Percentiles rank a stretch among this genome's conserved stretches.
Evolutionary conservation across 257 asterid genomes (phyloP).

Genomic region (Forsythia suspensa): DNA sequence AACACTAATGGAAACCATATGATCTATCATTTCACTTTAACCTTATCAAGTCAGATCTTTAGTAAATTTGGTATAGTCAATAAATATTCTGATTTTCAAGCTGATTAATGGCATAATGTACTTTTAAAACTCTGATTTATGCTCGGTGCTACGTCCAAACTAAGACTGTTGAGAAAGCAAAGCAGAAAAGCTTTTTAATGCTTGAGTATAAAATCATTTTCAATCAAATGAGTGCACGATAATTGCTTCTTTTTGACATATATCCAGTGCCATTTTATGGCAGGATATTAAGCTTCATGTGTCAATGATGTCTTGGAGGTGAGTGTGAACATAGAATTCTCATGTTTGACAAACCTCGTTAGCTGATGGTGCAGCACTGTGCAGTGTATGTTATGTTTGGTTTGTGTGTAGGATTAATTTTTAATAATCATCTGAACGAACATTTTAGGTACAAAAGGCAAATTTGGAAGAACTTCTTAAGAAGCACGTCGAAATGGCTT

Average conservation of each 20-base stretch:
- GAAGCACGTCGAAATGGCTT: slow-evolving; percentile 98
- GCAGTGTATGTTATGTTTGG: neutral
- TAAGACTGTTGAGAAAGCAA: neutral
- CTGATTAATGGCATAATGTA: neutral
- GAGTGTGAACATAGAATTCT: neutral
- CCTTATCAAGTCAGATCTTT: neutral
- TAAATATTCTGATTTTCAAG: neutral
- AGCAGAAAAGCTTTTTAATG: neutral
- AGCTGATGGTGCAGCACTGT: neutral
- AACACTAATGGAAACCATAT: neutral
- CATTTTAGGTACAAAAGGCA: slow-evolving; percentile 80
- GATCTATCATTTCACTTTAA: neutral
- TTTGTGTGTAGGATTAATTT: neutral
- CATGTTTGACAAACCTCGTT: neutral
- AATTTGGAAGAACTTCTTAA: slow-evolving; percentile 91
- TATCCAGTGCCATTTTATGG: neutral
- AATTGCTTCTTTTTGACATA: neutral
- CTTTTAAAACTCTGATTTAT: neutral
- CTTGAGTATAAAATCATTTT: neutral
- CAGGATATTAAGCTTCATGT: neutral
- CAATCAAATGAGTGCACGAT: neutral
- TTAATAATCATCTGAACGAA: neutral
- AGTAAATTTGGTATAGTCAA: neutral
- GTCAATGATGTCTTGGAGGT: neutral
- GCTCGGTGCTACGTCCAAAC: neutral